A percentile compares a stretch with the other conserved stretches of the same genome.
Evolutionary conservation across 2,329 filamentous ascomycete genomes (phyloP).

Genomic region (Lasiodiplodia sp.): DNA sequence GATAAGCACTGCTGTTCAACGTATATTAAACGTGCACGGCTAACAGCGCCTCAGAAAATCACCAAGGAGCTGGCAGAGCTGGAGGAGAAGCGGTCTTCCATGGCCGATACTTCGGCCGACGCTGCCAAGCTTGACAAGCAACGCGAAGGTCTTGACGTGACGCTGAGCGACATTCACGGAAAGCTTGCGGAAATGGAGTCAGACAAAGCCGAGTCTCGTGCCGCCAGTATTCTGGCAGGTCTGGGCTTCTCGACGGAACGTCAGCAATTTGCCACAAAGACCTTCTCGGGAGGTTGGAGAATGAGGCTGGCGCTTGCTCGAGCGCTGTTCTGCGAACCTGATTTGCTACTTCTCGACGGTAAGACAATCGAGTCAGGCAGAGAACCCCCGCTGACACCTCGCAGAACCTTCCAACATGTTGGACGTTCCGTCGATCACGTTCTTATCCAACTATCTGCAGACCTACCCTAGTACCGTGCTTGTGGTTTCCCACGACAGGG

Average conservation of each 20-base stretch:
- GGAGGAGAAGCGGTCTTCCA: constrained; percentile 75
- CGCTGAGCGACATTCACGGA: constrained; percentile 86
- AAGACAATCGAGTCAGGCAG: constrained; percentile 14
- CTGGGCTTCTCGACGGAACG: constrained; percentile 94
- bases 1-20: constrained; percentile 39
- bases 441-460: constrained; percentile 95
- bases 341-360: constrained; percentile 88
- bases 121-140: constrained; percentile 85
- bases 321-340: constrained; percentile 97
- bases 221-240: constrained; percentile 94
- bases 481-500: constrained; percentile 97
- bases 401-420: constrained; percentile 99
- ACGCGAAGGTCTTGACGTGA: constrained; percentile 87
- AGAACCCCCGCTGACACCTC: constrained; percentile 23
- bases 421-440: constrained; percentile 99
- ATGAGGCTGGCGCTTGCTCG: constrained; percentile 95
- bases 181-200: constrained; percentile 99
- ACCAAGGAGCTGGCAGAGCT: constrained; percentile 75
- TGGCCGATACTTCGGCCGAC: constrained; percentile 93
- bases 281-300: constrained; percentile 99
- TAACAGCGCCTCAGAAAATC: constrained; percentile 67
- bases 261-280: constrained; percentile 92
- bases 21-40: background rate
- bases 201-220: constrained; percentile 94
- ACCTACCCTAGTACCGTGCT: constrained; percentile 92